Base-by-base conservation (phyloP, 257 asterid species). In the Linderniella brevidens region DNA sequence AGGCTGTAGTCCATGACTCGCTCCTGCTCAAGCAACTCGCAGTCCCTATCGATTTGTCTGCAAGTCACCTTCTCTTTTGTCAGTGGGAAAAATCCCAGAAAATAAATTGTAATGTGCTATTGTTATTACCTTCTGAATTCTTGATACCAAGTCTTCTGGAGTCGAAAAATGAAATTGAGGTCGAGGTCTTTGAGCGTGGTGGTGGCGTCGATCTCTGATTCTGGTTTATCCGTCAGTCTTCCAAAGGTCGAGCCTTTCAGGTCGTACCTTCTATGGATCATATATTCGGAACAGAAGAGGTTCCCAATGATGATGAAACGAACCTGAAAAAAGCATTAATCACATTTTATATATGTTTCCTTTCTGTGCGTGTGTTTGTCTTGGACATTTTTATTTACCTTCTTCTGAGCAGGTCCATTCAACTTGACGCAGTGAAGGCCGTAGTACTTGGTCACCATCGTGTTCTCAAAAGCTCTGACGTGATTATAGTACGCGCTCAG, bases 141-240 rank as follows among this genome's bases (percentile, higher is more conserved):
- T 70, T 82, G 87, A 61, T 69, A 82, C 97, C 97, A 82, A 8
- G 85, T 71, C 64, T 77, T 79, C 43, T 82, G 92, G 17, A 86
- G 71, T 45, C 79, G 66, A 60, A 86, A 77, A 16, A 86, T 46
- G 69, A 74, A 86, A 74, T 79, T 79, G 58, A 86, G 94, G 63
- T 86, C 97, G n/a, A 86, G 92, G 61, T 86, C 97, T 62, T 86
- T 86, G 20, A 86, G 87, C 8, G 97, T 86, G 18, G 97, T 86
- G 46, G 70, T 82, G 51, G 93, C 74, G 38, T 86, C 94, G 16
- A 86, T 82, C 69, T 77, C 88, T 25, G 93, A 69, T 55, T 86
- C 92, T 11, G 94, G 92, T 60, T 86, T 82, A 35, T 86, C 94
- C 0, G 97, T 82, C 56, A 75, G 53, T 37, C 94, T 75, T 16